These are phyloP conservation scores for Wickerhamiella spandovensis DNA, from an alignment of 805 yeast genomes.

Conservation along the genomic window DNA sequence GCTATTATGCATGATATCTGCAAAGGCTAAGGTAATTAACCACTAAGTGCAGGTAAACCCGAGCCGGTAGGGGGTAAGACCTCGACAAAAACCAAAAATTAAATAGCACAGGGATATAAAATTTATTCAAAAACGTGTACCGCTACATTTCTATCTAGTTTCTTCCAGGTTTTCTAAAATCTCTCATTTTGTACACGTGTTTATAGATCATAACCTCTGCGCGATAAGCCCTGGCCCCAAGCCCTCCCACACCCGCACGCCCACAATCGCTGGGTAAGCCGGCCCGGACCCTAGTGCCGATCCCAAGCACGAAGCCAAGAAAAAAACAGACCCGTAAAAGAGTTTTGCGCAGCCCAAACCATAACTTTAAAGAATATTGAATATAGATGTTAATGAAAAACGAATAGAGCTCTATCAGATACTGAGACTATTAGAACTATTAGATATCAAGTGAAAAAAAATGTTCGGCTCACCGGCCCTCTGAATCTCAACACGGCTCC, in stretches of 20 bases:
- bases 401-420: too few relatives aligned
- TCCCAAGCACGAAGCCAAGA: too few relatives aligned
- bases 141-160: too few relatives aligned
- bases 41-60: conserved; percentile 5
- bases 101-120: too few relatives aligned
- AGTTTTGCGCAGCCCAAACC: too few relatives aligned
- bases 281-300: too few relatives aligned
- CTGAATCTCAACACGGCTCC: conserved; percentile 14
- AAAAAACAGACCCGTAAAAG: too few relatives aligned
- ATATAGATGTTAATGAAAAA: too few relatives aligned
- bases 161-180: background rate
- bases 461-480: conserved; percentile 23
- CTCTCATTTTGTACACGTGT: background rate
- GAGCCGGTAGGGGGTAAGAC: background rate
- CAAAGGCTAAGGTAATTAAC: background rate
- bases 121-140: background rate
- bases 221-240: background rate
- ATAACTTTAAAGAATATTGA: too few relatives aligned
- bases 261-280: too few relatives aligned
- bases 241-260: too few relatives aligned
- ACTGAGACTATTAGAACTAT: too few relatives aligned
- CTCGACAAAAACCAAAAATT: background rate
- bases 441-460: background rate
- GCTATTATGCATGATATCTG: background rate
- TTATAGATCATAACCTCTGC: background rate